A percentile compares a stretch with the other conserved stretches of the same genome.
Evolutionary conservation across 495 filamentous ascomycete species (phyloP).

Genomic region (Lineolata rhizophorae): DNA sequence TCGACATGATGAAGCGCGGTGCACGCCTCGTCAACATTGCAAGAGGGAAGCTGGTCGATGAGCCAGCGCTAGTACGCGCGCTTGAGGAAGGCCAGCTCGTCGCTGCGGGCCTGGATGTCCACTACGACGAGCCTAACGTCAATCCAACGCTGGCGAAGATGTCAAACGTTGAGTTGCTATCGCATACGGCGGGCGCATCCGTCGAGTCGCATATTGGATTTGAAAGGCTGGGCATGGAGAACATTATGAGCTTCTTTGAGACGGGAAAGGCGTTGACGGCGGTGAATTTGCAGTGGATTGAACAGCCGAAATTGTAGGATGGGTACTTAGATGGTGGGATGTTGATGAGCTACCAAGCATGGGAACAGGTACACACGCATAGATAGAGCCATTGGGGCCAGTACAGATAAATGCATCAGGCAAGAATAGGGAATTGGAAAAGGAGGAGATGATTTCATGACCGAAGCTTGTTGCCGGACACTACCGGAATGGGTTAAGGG

Average conservation of each 20-base stretch:
- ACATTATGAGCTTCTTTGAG: conserved; percentile 37
- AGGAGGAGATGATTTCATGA: too few relatives aligned
- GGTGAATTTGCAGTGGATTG: conserved; percentile 31
- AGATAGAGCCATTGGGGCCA: too few relatives aligned
- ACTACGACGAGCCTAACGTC: conserved; percentile 34
- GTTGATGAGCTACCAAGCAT: too few relatives aligned
- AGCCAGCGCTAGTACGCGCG: conserved; percentile 41
- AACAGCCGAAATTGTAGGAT: not conserved
- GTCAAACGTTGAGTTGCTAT: conserved; percentile 35
- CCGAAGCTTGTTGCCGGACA: too few relatives aligned
- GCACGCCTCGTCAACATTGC: conserved; percentile 49
- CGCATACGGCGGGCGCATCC: conserved; percentile 51
- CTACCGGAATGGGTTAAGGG: too few relatives aligned
- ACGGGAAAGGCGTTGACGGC: conserved; percentile 35
- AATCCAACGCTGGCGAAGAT: conserved; percentile 25
- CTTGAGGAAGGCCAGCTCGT: conserved; percentile 30
- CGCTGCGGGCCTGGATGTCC: conserved; percentile 46
- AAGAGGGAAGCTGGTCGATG: conserved; percentile 46
- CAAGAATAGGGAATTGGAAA: too few relatives aligned
- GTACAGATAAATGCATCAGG: too few relatives aligned
- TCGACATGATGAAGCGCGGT: conserved; percentile 32
- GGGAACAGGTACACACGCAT: too few relatives aligned
- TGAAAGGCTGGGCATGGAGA: conserved; percentile 51
- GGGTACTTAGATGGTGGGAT: too few relatives aligned
- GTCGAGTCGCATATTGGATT: conserved; percentile 52